A percentile compares a stretch with the other conserved stretches of the same genome.
Conservation (phyloP, 1,284 basidiomycete species). For the Austropuccinia psidii region DNA sequence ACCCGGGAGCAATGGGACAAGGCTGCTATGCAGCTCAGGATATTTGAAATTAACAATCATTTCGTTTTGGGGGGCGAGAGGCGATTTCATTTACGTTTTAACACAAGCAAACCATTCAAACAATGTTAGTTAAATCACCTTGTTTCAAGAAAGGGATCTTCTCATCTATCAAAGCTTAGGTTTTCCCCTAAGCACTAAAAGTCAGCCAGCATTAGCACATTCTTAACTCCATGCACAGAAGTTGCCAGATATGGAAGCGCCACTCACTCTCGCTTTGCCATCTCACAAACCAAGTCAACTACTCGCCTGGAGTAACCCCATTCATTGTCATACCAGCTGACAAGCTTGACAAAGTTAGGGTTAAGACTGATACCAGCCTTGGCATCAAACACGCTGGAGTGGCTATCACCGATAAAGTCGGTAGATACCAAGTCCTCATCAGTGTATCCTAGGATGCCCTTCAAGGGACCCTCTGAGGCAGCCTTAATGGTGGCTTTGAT, state of each 20-base stretch:
- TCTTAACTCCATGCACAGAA: background rate
- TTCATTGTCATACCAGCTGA: conserved; percentile 75
- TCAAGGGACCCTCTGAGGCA: conserved; percentile 63
- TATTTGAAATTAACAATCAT: no score
- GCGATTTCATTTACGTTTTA: no score
- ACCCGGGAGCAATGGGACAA: no score
- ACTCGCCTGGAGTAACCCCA: conserved; percentile 95
- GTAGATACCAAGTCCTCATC: conserved; percentile 91
- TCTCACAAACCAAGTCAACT: conserved; percentile 76
- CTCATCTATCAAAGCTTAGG: no score
- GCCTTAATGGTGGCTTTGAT: conserved; percentile 83
- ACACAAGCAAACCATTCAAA: no score
- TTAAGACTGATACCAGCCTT: conserved; percentile 87
- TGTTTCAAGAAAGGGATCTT: no score
- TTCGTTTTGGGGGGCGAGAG: no score
- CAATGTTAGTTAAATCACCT: no score
- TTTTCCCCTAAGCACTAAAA: conserved; percentile 33
- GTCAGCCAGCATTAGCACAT: conserved; percentile 8
- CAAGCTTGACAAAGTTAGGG: conserved; percentile 88
- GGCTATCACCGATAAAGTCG: conserved; percentile 74
- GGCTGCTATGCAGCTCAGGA: no score
- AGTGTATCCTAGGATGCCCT: conserved; percentile 89
- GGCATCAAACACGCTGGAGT: conserved; percentile 78
- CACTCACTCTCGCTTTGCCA: conserved; percentile 54
- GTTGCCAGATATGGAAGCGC: background rate